Conservation (phyloP, 257 asterid genomes). For the Jacaranda copaia region DNA sequence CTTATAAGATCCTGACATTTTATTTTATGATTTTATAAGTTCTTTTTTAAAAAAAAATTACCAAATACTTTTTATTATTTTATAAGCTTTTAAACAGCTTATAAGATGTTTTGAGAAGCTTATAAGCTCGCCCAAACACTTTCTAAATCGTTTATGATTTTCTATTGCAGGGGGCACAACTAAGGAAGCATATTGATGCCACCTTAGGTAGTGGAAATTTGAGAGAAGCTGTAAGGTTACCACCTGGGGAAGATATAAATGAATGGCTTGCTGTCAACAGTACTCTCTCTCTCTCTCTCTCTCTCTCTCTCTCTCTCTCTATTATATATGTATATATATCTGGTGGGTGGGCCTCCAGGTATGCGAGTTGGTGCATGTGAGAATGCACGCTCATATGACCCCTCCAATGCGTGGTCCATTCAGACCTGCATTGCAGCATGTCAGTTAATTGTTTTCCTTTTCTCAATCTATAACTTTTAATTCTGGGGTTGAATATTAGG, state of each 20-base stretch:
- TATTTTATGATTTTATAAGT: too few relatives aligned
- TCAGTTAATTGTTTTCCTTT: too few relatives aligned
- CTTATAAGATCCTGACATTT: too few relatives aligned
- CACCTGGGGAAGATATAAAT: constrained; percentile 94
- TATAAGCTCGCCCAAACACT: too few relatives aligned
- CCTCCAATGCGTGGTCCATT: too few relatives aligned
- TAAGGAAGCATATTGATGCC: constrained; percentile 92
- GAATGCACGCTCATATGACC: not conserved
- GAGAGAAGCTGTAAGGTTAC: constrained; percentile 97
- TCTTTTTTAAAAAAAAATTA: too few relatives aligned
- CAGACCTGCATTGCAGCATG: too few relatives aligned
- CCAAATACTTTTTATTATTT: too few relatives aligned
- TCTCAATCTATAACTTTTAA: too few relatives aligned
- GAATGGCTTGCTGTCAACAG: constrained; percentile 99
- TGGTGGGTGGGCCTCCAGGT: not conserved
- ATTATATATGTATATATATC: not conserved
- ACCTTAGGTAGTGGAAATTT: constrained; percentile 96
- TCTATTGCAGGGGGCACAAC: constrained; percentile 89
- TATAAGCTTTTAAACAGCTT: too few relatives aligned
- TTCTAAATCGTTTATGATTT: constrained; percentile 6
- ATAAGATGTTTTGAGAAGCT: too few relatives aligned
- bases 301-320: not conserved
- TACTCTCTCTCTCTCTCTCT: constrained; percentile 46
- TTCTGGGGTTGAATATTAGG: too few relatives aligned
- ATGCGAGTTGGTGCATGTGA: not conserved